Percentiles rank a stretch among this genome's conserved stretches.
Conservation (phyloP, 2,329 filamentous ascomycete species). For the Colletotrichum truncatum region DNA sequence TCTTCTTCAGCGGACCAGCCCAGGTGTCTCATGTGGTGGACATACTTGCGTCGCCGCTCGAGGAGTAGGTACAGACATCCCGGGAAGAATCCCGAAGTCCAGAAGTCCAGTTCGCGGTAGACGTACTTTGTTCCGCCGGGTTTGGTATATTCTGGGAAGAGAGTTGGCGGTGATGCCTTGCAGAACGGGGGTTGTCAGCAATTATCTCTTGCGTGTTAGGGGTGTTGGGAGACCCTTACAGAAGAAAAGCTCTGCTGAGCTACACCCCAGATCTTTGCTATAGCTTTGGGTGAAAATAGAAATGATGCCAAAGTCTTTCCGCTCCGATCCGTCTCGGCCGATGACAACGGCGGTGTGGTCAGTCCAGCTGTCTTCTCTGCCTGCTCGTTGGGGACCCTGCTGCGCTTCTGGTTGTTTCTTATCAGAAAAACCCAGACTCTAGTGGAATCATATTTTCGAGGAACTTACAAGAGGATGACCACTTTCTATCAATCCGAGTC, state of each 20-base stretch:
- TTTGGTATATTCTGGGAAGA: constrained; percentile 48
- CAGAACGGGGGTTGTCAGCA: neutral
- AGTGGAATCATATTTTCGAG: neutral
- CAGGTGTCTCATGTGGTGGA: constrained; percentile 12
- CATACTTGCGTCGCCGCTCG: constrained; percentile 41
- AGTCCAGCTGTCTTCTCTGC: neutral
- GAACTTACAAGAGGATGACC: neutral
- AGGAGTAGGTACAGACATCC: constrained; percentile 52
- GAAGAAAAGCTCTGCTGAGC: constrained; percentile 19
- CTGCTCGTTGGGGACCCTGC: neutral
- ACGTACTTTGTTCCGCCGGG: constrained; percentile 47
- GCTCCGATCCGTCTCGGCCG: neutral
- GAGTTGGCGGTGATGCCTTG: constrained; percentile 27
- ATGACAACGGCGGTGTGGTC: neutral
- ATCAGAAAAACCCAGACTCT: too few relatives aligned
- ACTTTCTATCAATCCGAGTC: neutral
- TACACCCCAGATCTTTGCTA: constrained; percentile 27
- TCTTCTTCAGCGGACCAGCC: constrained; percentile 4
- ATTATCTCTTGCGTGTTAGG: neutral
- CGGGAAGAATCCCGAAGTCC: constrained; percentile 59
- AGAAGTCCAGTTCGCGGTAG: constrained; percentile 51
- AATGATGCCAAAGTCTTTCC: neutral
- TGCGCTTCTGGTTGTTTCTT: neutral
- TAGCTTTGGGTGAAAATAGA: constrained; percentile 6
- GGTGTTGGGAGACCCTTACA: neutral